These are phyloP conservation scores for Hyaloperonospora brassicae DNA, from an alignment of 352 stramenopile genomes.

Conservation along the genomic window DNA sequence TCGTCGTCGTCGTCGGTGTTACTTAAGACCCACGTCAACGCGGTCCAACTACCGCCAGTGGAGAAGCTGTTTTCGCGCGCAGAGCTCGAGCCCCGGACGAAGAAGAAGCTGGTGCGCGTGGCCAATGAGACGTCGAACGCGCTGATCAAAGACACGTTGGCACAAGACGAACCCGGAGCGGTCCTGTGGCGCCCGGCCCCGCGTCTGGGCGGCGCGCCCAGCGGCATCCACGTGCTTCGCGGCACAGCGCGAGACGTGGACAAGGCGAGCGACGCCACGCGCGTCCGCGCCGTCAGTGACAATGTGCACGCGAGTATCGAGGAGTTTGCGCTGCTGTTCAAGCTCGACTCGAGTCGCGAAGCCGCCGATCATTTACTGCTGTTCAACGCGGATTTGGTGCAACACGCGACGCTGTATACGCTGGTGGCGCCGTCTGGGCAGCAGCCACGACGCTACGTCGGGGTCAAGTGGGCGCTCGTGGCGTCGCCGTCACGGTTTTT, in stretches of 20 bases:
- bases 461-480: constrained; percentile 75
- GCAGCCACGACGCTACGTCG: constrained; percentile 66
- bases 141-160: constrained; percentile 63
- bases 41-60: constrained; percentile 8
- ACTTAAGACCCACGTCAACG: too few species aligned
- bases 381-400: constrained; percentile 70
- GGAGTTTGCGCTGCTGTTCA: constrained; percentile 79
- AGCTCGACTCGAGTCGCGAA: constrained; percentile 58
- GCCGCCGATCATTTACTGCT: constrained; percentile 59
- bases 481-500: constrained; percentile 68
- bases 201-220: constrained; percentile 15
- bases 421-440: constrained; percentile 61
- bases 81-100: constrained; percentile 62
- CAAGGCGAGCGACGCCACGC: constrained; percentile 39
- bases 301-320: constrained; percentile 73
- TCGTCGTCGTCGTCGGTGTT: too few species aligned
- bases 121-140: constrained; percentile 79
- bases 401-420: constrained; percentile 66
- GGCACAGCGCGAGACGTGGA: constrained; percentile 34
- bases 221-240: constrained; percentile 49
- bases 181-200: constrained; percentile 55
- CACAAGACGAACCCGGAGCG: constrained; percentile 30
- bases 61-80: constrained; percentile 51
- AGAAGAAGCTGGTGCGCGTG: constrained; percentile 67
- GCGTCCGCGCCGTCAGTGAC: constrained; percentile 53